A percentile compares a stretch with the other conserved stretches of the same genome.
Evolutionary conservation across 2,329 filamentous ascomycete genomes (phyloP).

Genomic region (Neopestalotiopsis clavispora): DNA sequence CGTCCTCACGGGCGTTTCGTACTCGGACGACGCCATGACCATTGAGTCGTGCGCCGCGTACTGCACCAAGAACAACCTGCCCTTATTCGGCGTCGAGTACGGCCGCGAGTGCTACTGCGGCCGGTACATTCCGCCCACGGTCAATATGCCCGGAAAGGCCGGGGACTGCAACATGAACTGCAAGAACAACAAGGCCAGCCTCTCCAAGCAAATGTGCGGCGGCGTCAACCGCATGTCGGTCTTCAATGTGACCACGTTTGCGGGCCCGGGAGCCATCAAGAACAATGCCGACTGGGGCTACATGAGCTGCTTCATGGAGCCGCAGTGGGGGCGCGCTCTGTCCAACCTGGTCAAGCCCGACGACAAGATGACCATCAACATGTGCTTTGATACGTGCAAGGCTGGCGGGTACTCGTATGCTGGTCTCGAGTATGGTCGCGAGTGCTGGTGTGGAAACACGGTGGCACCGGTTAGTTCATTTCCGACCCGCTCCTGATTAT

Average conservation of each 20-base stretch:
- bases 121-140: slow-evolving; percentile 9
- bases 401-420: slow-evolving; percentile 41
- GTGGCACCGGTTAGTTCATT: not conserved
- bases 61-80: slow-evolving; percentile 24
- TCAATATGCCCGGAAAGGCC: not conserved
- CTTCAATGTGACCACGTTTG: slow-evolving; percentile 22
- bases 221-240: slow-evolving; percentile 27
- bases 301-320: slow-evolving; percentile 20
- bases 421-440: slow-evolving; percentile 40
- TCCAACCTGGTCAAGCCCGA: slow-evolving; percentile 20
- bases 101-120: slow-evolving; percentile 27
- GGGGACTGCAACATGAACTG: slow-evolving; percentile 15
- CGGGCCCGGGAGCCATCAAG: slow-evolving; percentile 18
- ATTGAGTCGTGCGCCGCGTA: slow-evolving; percentile 25
- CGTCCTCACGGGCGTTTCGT: slow-evolving; percentile 23
- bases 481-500: not conserved
- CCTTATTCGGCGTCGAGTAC: slow-evolving; percentile 25
- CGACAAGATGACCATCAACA: slow-evolving; percentile 41
- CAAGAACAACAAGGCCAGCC: slow-evolving; percentile 23
- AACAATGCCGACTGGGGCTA: slow-evolving; percentile 23
- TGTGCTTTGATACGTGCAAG: slow-evolving; percentile 33
- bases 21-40: slow-evolving; percentile 23
- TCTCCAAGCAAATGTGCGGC: slow-evolving; percentile 28
- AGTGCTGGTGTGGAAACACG: slow-evolving; percentile 39
- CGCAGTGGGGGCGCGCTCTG: slow-evolving; percentile 8